These are phyloP conservation scores for Lepidium aucheri DNA, from an alignment of 345 rosid genomes.

Conservation along the genomic window DNA sequence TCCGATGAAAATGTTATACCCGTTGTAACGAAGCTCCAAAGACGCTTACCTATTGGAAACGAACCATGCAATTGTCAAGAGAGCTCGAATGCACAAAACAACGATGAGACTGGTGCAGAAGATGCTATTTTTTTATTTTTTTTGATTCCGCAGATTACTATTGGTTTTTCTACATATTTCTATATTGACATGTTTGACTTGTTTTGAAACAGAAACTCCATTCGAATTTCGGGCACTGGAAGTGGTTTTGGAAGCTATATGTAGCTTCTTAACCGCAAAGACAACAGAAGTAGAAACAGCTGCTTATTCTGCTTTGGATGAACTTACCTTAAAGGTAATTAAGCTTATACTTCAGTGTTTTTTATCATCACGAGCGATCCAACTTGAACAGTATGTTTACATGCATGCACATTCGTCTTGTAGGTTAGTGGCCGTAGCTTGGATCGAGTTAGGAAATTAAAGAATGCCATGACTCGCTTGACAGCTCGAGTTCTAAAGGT, in stretches of 20 bases:
- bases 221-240: constrained; percentile 83
- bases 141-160: too few species aligned
- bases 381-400: not conserved
- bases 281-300: constrained; percentile 74
- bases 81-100: not conserved
- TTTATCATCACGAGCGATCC: not conserved
- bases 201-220: constrained; percentile 51
- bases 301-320: constrained; percentile 91
- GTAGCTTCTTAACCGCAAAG: constrained; percentile 77
- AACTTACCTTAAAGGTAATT: constrained; percentile 67
- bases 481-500: constrained; percentile 92
- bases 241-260: constrained; percentile 89
- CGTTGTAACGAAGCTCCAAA: constrained; percentile 75
- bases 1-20: constrained; percentile 72
- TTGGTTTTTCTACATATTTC: too few species aligned
- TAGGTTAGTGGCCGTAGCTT: constrained; percentile 88
- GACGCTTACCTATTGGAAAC: constrained; percentile 48
- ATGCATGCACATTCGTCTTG: not conserved
- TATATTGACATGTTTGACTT: not conserved
- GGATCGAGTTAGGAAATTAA: constrained; percentile 88
- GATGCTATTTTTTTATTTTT: too few species aligned
- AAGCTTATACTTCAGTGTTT: not conserved
- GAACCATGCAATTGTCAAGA: constrained; percentile 27
- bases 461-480: constrained; percentile 84
- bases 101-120: too few species aligned